Evolutionary conservation across 1,284 basidiomycete species (phyloP), one percentile per base, ranked within the genome.

Genomic region (Xerocomus nothofagi): DNA sequence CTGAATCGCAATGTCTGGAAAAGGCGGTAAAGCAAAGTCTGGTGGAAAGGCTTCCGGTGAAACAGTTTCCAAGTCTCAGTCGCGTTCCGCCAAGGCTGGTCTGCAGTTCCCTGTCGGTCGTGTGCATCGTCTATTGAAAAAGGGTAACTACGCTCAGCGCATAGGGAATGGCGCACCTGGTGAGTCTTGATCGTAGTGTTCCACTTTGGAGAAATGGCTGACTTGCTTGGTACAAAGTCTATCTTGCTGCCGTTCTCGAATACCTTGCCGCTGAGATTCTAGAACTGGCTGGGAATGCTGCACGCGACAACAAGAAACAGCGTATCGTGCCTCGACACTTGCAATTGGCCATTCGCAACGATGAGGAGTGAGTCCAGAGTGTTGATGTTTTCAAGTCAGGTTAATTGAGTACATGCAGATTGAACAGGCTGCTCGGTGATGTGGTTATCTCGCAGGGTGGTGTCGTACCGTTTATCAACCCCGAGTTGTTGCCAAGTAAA

Each of bases 381-480:
- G 32, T 6, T 23, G 3, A 6, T 0, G n/a, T 18, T 26, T 57
- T 34, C 4, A 17, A 20, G 30, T 31, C 30, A 3, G 2, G 3
- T 20, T 39, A 30, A 43, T 20, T 32, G 17, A 34, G 30, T 17
- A 11, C 1, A 8, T n/a, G 3, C 49, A 80, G 79, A 59, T 72
- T 86, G 61, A 84, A 84, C 71, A 81, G 76, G 63, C 79, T 91
- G 24, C 79, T 93, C 56, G 90, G 89, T 27, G 77, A 82, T 64
- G 91, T 93, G 57, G 84, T 90, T 68, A 93, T 93, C 76, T 91
- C 88, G 15, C 90, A 93, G 68, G 91, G 91, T 75, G 91, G 91
- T 83, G 91, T 93, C 56, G 82, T 93, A 48, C 91, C 91, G 54
- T 69, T 67, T 53, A 76, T 76, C 59, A 68, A 67, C 32, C 67